Evolutionary conservation across 768 basidiomycete genomes (phyloP).

Genomic region (Boletus speciosus): DNA sequence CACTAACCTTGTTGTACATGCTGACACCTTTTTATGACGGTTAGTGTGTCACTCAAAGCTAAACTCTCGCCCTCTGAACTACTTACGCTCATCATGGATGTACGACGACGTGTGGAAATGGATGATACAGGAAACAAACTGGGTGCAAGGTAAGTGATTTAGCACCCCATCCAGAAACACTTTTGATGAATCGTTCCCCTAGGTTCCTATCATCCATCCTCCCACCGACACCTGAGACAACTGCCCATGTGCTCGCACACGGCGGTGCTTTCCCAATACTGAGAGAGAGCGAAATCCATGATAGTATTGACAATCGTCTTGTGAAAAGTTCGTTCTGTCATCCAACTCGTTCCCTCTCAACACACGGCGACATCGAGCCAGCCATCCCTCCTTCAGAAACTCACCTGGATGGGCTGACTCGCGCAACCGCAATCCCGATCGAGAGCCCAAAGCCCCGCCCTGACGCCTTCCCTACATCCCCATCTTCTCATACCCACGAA

Average conservation of each 20-base stretch:
- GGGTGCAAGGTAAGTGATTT: slow-evolving; percentile 14
- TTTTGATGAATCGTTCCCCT: neutral
- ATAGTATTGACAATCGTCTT: neutral
- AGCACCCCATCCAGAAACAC: neutral
- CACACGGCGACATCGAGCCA: neutral
- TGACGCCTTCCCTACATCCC: slow-evolving; percentile 19
- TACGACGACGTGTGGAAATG: slow-evolving; percentile 73
- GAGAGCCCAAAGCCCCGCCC: slow-evolving; percentile 9
- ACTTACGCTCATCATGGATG: slow-evolving; percentile 63
- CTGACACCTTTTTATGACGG: slow-evolving; percentile 10
- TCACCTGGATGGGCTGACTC: slow-evolving; percentile 7
- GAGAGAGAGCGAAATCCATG: neutral
- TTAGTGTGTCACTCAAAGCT: slow-evolving; percentile 79
- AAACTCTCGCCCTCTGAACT: slow-evolving; percentile 70
- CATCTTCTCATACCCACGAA: slow-evolving; percentile 15
- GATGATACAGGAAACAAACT: slow-evolving; percentile 42
- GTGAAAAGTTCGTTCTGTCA: neutral
- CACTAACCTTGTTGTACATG: neutral
- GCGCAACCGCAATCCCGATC: slow-evolving; percentile 15
- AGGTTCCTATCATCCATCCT: slow-evolving; percentile 69
- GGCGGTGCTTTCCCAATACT: slow-evolving; percentile 43
- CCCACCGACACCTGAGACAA: slow-evolving; percentile 68
- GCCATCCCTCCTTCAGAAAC: neutral
- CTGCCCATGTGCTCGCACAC: slow-evolving; percentile 64
- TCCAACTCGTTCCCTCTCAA: neutral